Evolutionary conservation across 2,329 filamentous ascomycete species (phyloP), one percentile per base, ranked within the genome.

Genomic region (Pseudogymnoascus pannorum): DNA sequence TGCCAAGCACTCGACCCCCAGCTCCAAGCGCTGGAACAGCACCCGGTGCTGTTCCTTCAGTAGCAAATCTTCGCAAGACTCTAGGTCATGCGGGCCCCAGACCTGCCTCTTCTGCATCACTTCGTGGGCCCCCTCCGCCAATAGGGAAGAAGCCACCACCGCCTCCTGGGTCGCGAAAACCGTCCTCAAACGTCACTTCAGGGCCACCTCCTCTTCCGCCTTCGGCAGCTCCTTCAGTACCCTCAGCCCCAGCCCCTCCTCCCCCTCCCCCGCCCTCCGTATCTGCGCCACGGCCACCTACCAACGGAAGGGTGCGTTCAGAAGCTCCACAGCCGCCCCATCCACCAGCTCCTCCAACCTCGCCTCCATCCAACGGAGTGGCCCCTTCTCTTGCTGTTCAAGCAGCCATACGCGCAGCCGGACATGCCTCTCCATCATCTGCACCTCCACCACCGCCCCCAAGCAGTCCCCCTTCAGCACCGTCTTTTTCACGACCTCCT

Each of bases 71-170:
- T 44, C 79, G 85, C 66, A 89, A 86, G 73, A 77, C 77, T 42
- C 78, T 78, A 48, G 75, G 75, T 58, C 77, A 74, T 65, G 78
- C 78, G 60, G 70, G 70, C 0, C 77, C 77, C 42, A 78, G 88
- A 65, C 85, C 88, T 2, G 74, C 79, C 5, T 87, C 87, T 14
- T 80, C 84, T 18, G 76, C 79, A 35, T 77, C 81, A 67, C 77
- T 80, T 61, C 85, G 83, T 69, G 87, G 87, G 61, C 91, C 91
- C 35, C 91, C 91, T 29, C 89, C 89, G 11, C 88, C 87, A 5
- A 81, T 90, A 68, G 88, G 88, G 63, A 92, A 91, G 78, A 92
- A 92, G 70, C 84, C 83, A 35, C 85, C 86, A 24, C 83, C 85
- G 42, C 80, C 82, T 58, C 86, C 85, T 2, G 67, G 77, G 63